Base-by-base conservation (phyloP, 441 rosid genomes). In the Gossypium gossypioides region DNA sequence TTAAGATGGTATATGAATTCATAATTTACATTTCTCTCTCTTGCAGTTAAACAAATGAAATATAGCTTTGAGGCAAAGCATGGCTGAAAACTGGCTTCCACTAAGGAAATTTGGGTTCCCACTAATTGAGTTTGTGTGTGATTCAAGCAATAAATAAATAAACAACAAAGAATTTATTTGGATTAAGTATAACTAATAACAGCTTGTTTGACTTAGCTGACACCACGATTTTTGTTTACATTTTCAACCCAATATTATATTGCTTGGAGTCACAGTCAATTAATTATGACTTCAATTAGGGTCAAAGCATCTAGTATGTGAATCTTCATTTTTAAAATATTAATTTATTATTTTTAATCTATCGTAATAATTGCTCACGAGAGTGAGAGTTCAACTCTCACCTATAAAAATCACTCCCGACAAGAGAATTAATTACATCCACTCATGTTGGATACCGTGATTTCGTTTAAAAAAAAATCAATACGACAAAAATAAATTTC, bases 91-190 rank as follows among this genome's bases (percentile, higher is more conserved):
- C 27, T 52, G 71, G 58, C 22, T 72, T 62, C 60, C 21, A 32
- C 59, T 7, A 6, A 72, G 68, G 63, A 44, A 61, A 9, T 25
- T 0, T 56, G 66, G 64, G 58, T 6, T 62, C 22, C 52, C 42
- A 44, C 54, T 15, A 65, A 15, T n/a, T 6, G 15, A 70, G 32
- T 59, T 62, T 63, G 27, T 13, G 78, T 71, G 29, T 3, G 9
- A 56, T 65, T 46, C n/a, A 76, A 76, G 78, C 59, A 62, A 64
- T 3, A 56, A 55, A 55, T 8, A 21, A 55, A 55, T 19, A 58
- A 5, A 34, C 19, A 7, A 3, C n/a, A 6, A 8, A 27, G 15
- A 56, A 56, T 3, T 22, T 37, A 18, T 0, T 13, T 34, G 72
- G 25, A 18, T 69, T 54, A 16, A 69, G 50, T 18, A 7, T 32